These are phyloP conservation scores for Coniosporium tulheliwenetii DNA, from an alignment of 2,329 filamentous ascomycete genomes.

Conservation along the genomic window DNA sequence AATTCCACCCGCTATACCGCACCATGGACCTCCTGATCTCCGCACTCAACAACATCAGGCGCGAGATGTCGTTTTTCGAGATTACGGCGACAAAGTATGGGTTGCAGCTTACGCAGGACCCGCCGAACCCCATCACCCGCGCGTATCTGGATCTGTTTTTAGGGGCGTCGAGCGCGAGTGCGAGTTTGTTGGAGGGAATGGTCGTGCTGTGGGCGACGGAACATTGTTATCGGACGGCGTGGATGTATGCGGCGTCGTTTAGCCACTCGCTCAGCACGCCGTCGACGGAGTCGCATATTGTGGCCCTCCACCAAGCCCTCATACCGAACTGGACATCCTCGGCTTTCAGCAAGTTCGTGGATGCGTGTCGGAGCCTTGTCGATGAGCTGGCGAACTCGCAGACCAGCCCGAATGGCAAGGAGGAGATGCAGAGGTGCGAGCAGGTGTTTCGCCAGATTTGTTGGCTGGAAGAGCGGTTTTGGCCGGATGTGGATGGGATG, in stretches of 20 bases:
- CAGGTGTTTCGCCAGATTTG: constrained; percentile 31
- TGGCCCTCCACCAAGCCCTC: constrained; percentile 32
- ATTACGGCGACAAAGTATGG: constrained; percentile 45
- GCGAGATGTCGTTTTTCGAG: constrained; percentile 53
- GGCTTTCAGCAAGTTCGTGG: constrained; percentile 33
- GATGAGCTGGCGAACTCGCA: constrained; percentile 33
- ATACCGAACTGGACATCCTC: constrained; percentile 36
- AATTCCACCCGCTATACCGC: constrained; percentile 35
- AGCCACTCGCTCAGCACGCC: constrained; percentile 18
- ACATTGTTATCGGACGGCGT: constrained; percentile 33
- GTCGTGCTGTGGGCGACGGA: constrained; percentile 69
- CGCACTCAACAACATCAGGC: constrained; percentile 49
- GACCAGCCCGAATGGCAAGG: constrained; percentile 28
- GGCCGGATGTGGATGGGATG: constrained; percentile 34
- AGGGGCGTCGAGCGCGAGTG: constrained; percentile 33
- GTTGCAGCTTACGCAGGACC: constrained; percentile 32
- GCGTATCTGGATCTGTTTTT: constrained; percentile 45
- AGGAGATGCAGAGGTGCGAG: constrained; percentile 31
- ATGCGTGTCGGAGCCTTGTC: constrained; percentile 30
- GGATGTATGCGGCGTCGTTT: constrained; percentile 31
- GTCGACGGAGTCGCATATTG: constrained; percentile 26
- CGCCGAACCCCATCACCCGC: constrained; percentile 32
- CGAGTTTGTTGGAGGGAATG: constrained; percentile 48
- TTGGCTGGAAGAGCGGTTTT: constrained; percentile 32
- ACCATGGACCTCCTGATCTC: constrained; percentile 48